Conservation (phyloP, 2,329 filamentous ascomycete genomes). For the Sphaerostilbella broomeana region DNA sequence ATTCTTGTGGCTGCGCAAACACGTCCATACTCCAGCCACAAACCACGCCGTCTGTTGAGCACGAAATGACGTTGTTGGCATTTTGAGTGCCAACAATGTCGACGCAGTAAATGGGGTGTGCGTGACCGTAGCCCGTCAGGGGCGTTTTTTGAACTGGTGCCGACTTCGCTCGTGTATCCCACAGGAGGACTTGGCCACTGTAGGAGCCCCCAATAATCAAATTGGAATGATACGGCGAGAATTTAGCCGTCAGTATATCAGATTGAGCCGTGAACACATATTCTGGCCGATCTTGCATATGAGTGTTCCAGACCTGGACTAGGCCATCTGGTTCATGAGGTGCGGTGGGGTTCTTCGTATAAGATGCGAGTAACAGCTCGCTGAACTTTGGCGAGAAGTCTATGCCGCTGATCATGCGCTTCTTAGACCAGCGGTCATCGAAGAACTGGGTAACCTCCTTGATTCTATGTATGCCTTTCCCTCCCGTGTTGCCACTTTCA, state of each 20-base stretch:
- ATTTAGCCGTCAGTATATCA: constrained; percentile 90
- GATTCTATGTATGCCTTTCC: constrained; percentile 65
- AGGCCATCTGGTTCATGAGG: constrained; percentile 90
- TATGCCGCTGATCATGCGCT: constrained; percentile 92
- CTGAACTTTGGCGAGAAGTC: constrained; percentile 95
- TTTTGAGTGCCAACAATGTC: constrained; percentile 97
- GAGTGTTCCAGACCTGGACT: constrained; percentile 94
- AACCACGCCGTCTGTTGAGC: constrained; percentile 91
- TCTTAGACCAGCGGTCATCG: constrained; percentile 93
- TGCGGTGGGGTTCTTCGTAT: constrained; percentile 94
- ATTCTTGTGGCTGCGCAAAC: constrained; percentile 92
- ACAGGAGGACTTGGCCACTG: constrained; percentile 90
- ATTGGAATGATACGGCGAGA: constrained; percentile 97
- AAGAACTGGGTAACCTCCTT: constrained; percentile 91
- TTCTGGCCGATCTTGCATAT: constrained; percentile 89
- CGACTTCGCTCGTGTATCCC: constrained; percentile 89
- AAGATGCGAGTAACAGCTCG: constrained; percentile 86
- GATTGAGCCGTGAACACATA: constrained; percentile 96
- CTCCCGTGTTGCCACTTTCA: constrained; percentile 61
- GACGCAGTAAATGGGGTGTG: constrained; percentile 91
- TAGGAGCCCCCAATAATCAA: constrained; percentile 94
- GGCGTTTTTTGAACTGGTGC: constrained; percentile 93
- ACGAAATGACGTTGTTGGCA: constrained; percentile 96
- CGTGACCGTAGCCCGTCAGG: constrained; percentile 88
- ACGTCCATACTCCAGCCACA: constrained; percentile 98